Evolutionary conservation across 371 early-diverging fungal species (phyloP).

Genomic region (Mortierella sp.): DNA sequence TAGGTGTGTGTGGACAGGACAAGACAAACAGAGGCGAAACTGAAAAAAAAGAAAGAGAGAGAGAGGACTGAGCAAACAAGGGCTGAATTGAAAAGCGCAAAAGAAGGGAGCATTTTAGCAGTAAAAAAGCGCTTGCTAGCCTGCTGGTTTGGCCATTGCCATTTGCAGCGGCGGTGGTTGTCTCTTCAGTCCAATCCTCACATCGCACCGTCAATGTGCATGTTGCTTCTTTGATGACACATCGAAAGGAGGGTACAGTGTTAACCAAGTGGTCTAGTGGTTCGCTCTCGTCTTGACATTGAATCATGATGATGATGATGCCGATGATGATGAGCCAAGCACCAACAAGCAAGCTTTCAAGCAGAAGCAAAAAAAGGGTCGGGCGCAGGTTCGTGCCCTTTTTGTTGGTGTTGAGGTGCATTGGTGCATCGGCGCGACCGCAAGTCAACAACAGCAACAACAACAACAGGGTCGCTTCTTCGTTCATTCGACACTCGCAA

Average conservation of each 20-base stretch:
- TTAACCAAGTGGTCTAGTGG: background rate
- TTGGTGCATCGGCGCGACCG: background rate
- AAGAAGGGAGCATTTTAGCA: background rate
- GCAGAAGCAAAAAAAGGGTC: background rate
- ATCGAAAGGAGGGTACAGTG: background rate
- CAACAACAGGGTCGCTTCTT: background rate
- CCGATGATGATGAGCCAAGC: conserved; percentile 2
- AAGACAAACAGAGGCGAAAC: background rate
- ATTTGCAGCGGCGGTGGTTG: background rate
- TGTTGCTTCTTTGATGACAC: background rate
- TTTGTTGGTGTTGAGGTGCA: background rate
- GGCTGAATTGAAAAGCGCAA: background rate
- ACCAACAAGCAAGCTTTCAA: too few relatives aligned
- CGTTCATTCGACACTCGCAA: too few relatives aligned
- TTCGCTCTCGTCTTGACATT: background rate
- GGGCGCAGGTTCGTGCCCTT: conserved; percentile 7
- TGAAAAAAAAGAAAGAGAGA: background rate
- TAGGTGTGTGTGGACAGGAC: background rate
- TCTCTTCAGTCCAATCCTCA: background rate
- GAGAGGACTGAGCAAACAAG: background rate
- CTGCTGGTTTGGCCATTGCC: background rate
- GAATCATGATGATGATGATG: background rate
- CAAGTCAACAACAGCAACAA: background rate
- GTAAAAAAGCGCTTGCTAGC: too few relatives aligned
- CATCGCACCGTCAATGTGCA: background rate